Evolutionary conservation across 2,329 filamentous ascomycete species (phyloP), one percentile per base, ranked within the genome.

Genomic region (Penicillium sp.): DNA sequence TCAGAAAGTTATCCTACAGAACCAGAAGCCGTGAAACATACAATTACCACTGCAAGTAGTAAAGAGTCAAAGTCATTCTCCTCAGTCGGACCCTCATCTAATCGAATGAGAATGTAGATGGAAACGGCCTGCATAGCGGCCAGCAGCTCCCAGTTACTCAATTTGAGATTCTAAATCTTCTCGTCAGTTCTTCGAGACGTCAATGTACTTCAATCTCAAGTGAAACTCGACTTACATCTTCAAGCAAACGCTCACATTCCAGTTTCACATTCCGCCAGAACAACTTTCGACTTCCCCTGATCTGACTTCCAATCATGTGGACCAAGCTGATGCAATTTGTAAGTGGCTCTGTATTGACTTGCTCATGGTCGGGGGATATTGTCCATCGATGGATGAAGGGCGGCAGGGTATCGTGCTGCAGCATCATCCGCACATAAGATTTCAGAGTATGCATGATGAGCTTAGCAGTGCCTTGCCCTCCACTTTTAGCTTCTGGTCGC

Each of bases 41-140:
- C 75, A 7, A 67, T 72, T 6, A 79, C 65, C 0, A 76, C 70
- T 54, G 62, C 62, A 5, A 77, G 43, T 44, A 81, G 56, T 7
- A 79, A 56, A 50, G 60, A 63, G 60, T 82, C 79, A 40, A 76
- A 60, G 49, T 80, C 74, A 59, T 80, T 81, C 33, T 79, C 51
- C 1, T 78, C 73, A 1, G 74, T 80, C 63, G 79, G 76, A 41
- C 78, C 78, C 69, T 82, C 78, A 50, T 77, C 73, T 31, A 81
- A 39, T 19, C 78, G 67, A 6, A 79, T 65, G 5, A 81, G 66
- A 36, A 78, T 73, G 60, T 81, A 81, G 14, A 81, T 75, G 1
- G 71, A 72, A 2, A 81, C 67, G 2, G 79, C 77, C 65, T 81
- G 79, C 72, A 80, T 75, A 14, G 73, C 73, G 56, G 76, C 74